Percentiles rank a stretch among this genome's conserved stretches.
Conservation (phyloP, 2,329 filamentous ascomycete species). For the Coleophoma crateriformis region DNA sequence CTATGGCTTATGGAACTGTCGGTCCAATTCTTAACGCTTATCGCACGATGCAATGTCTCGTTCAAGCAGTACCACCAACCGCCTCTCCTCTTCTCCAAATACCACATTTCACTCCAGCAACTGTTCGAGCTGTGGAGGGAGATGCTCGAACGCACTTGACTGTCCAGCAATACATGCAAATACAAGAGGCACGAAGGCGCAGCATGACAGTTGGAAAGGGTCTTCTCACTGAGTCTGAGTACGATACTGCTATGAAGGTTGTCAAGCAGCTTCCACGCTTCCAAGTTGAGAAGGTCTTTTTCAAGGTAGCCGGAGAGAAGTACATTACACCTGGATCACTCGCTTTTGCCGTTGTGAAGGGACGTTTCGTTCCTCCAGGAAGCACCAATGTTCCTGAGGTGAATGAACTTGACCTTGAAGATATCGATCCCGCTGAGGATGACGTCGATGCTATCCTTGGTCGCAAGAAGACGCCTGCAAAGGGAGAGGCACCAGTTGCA, state of each 20-base stretch:
- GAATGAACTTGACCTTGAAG: slow-evolving; percentile 75
- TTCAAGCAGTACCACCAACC: slow-evolving; percentile 81
- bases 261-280: slow-evolving; percentile 81
- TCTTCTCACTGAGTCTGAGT: slow-evolving; percentile 71
- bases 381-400: slow-evolving; percentile 68
- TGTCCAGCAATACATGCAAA: slow-evolving; percentile 83
- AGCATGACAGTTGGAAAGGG: slow-evolving; percentile 63
- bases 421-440: slow-evolving; percentile 87
- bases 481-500: slow-evolving; percentile 49
- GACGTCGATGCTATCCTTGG: slow-evolving; percentile 82
- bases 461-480: slow-evolving; percentile 61
- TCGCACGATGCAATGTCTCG: slow-evolving; percentile 75
- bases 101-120: slow-evolving; percentile 70
- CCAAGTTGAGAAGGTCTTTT: slow-evolving; percentile 86
- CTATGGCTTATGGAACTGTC: slow-evolving; percentile 81
- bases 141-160: slow-evolving; percentile 70
- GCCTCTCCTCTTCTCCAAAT: slow-evolving; percentile 88
- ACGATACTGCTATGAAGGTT: slow-evolving; percentile 67
- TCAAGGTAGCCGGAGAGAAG: slow-evolving; percentile 95
- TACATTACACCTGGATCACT: slow-evolving; percentile 88
- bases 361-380: slow-evolving; percentile 85
- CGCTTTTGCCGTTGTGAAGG: slow-evolving; percentile 92
- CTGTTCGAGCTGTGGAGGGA: slow-evolving; percentile 65
- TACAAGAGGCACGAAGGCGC: slow-evolving; percentile 70
- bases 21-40: slow-evolving; percentile 78